Percentiles rank a stretch among this genome's conserved stretches.
These are phyloP conservation scores for Lumnitzera littorea DNA, from an alignment of 345 rosid species.

Conservation along the genomic window DNA sequence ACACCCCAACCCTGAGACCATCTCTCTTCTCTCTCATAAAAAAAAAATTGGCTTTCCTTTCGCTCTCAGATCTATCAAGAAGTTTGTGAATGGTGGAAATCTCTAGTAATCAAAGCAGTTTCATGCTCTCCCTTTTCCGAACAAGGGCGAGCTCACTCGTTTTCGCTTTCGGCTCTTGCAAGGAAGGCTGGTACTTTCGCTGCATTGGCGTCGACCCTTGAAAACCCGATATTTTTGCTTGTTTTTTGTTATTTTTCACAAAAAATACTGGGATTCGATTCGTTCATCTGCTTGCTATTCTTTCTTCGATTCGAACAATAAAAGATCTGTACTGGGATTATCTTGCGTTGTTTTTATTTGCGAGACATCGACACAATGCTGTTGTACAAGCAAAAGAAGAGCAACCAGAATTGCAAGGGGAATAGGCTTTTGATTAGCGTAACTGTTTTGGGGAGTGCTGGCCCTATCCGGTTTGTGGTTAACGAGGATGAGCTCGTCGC, in stretches of 20 bases:
- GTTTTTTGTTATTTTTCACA: no score
- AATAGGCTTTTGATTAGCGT: slow-evolving; percentile 70
- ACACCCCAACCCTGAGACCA: no score
- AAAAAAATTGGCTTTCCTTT: no score
- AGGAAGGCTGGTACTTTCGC: slow-evolving; percentile 99
- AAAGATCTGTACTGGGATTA: slow-evolving; percentile 1
- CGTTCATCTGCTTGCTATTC: neutral
- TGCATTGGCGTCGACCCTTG: slow-evolving; percentile 96
- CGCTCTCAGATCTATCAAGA: no score
- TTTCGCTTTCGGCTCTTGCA: slow-evolving; percentile 97
- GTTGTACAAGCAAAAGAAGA: slow-evolving; percentile 86
- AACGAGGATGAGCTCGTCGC: slow-evolving; percentile 67
- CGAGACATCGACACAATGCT: slow-evolving; percentile 32
- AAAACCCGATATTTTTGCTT: slow-evolving; percentile 1
- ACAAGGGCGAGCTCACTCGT: slow-evolving; percentile 78
- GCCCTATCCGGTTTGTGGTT: slow-evolving; percentile 90
- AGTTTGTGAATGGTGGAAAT: slow-evolving; percentile 97
- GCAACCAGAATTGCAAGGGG: slow-evolving; percentile 38
- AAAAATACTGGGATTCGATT: no score
- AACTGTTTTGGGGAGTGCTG: slow-evolving; percentile 87
- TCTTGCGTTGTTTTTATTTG: neutral
- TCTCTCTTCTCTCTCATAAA: neutral
- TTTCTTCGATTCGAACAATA: slow-evolving; percentile 1
- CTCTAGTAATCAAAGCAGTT: slow-evolving; percentile 30
- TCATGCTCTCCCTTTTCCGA: slow-evolving; percentile 78